Evolutionary conservation across 306 rosid genomes (phyloP), one percentile per base, ranked within the genome.

Genomic region (Aeschynomene evenia): DNA sequence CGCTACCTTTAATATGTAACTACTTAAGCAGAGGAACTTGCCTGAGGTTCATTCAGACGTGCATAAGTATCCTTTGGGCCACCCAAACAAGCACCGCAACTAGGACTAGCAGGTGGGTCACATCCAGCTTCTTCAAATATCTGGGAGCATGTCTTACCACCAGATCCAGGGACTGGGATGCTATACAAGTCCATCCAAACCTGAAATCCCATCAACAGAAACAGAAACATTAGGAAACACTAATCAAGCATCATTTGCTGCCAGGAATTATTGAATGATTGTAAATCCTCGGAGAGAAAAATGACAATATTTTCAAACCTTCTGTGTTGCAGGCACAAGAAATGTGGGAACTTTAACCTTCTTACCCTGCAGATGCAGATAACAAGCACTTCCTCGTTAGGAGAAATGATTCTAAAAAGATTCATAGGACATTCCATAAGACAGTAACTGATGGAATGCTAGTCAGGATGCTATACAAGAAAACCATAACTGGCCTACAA

Each of bases 91-190:
- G 98, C 98, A 53, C 86, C 97, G 37, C 98, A 94, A 74, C 80
- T 86, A 66, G 98, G 98, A 85, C 96, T 94, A 36, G 97, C 95
- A 21, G 98, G 98, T 10, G 98, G 81, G 83, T 94, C 98, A 45
- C 99, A 94, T n/a, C 97, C 98, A 73, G 95, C 98, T 85, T 94
- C 98, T 83, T 94, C 97, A 45, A 94, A 94, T 82, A 94, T 91
- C 87, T 90, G 96, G 14, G 98, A 94, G 85, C 97, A 94, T 63
- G 97, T 94, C 85, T 91, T 94, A 19, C 97, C 97, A 46, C 99
- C 97, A 22, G 97, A 84, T 52, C 95, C 97, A 42, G 97, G 97
- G 29, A 94, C 96, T 0, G 87, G 88, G 54, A 91, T 75, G 66
- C 87, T 8, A 56, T 94, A 94, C 11, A 94, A 12, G 50, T 94